Evolutionary conservation across 768 basidiomycete genomes (phyloP), one percentile per base, ranked within the genome.

Genomic region (Naematelia aurantialba): DNA sequence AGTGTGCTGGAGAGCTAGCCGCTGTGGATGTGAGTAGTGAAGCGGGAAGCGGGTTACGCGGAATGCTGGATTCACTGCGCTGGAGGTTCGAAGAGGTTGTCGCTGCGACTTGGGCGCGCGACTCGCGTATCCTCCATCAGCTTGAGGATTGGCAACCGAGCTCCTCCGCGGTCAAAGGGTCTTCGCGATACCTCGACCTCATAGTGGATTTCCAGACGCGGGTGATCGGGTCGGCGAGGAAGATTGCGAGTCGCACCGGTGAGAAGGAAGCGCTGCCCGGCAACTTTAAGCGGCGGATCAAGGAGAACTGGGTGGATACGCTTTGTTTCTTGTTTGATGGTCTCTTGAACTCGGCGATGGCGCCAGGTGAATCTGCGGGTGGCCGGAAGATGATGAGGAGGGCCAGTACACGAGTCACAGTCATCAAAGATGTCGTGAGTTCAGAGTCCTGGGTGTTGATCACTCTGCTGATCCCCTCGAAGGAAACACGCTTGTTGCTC

Each of bases 11-110:
- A 65, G 96, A 99, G 66, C 74, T 94, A 26, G 83, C 83, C 47
- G 82, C 80, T 5, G 84, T 91, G 79, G 92, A 92, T 59, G 85
- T 98, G 31, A 85, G 86, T 1, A 81, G 80, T n/a, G 92, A 94
- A 58, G 72, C 71, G 10, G 59, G 58, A 13, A 67, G 83, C 45
- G 85, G 81, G 45, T 72, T 96, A 56, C 88, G 84, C 73, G 84
- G 81, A 61, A 78, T 98, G 27, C 74, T 94, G 64, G 89, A 91
- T 63, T 89, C 85, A 59, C 83, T 85, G 10, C 83, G 87, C 71
- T 94, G 94, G 91, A 84, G 85, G 63, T 92, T 97, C 72, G 85
- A 85, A 52, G 90, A 94, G 68, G 81, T 88, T 19, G 82, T 97
- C 21, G 82, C 87, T 46, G 81, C 81, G 17, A 80, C 82, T 8